A percentile compares a stretch with the other conserved stretches of the same genome.
These are phyloP conservation scores for Chrysoporthe cubensis DNA, from an alignment of 2,329 filamentous ascomycete species.

Conservation along the genomic window DNA sequence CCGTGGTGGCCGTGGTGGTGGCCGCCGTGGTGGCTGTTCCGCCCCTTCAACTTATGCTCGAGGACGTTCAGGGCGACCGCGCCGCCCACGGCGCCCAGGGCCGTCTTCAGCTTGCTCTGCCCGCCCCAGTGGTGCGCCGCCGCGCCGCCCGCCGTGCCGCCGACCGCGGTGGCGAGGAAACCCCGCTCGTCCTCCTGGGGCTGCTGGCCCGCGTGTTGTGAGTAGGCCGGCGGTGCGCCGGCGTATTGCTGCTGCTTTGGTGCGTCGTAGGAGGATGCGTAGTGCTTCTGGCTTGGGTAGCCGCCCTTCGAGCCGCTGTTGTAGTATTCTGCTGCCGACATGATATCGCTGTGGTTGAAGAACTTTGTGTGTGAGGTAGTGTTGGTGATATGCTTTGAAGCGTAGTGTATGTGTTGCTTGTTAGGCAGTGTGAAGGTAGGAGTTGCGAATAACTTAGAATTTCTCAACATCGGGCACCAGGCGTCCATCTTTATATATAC, in stretches of 20 bases:
- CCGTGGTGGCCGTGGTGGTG: conserved; percentile 15
- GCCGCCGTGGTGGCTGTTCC: conserved; percentile 30
- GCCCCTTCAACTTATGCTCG: conserved; percentile 47
- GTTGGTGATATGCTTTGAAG: neutral
- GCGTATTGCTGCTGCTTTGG: conserved; percentile 30
- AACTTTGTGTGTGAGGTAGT: neutral
- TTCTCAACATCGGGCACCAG: no score
- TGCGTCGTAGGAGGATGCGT: conserved; percentile 17
- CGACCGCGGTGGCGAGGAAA: conserved; percentile 57
- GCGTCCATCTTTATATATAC: neutral
- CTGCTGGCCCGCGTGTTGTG: conserved; percentile 11
- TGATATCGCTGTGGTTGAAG: conserved; percentile 13
- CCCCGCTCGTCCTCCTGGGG: conserved; percentile 54
- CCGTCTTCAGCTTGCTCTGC: conserved; percentile 52
- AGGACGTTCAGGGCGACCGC: conserved; percentile 59
- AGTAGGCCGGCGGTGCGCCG: conserved; percentile 4
- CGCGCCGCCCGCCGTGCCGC: conserved; percentile 57
- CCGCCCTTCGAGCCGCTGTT: conserved; percentile 19
- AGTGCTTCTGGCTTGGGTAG: neutral
- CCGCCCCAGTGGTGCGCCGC: conserved; percentile 59
- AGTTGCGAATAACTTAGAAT: neutral
- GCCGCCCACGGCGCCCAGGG: conserved; percentile 57
- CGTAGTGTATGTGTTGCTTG: neutral
- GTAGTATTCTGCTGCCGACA: conserved; percentile 36
- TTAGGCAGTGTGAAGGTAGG: neutral